Base-by-base conservation (phyloP, 352 stramenopile species). In the Sclerospora graminicola region DNA sequence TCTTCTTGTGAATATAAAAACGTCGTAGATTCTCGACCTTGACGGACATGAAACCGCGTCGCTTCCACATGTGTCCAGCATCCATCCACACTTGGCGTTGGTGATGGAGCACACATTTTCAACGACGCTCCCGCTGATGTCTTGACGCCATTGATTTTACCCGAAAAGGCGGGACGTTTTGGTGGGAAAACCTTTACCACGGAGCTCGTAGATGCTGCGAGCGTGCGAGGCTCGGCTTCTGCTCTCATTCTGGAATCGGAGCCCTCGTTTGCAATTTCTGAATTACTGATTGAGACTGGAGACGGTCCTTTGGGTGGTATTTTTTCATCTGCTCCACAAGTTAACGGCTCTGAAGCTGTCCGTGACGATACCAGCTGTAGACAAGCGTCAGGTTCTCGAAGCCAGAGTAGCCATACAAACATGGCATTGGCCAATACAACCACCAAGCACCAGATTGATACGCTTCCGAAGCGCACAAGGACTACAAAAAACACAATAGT, bases 31-130 rank as follows among this genome's bases (percentile, higher is more conserved):
- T n/a, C n/a, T n/a, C 16, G 42, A 75, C 78, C 78, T 70, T 85
- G 71, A 1, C 78, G 72, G n/a, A 90, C 75, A n/a, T 88, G 81
- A 34, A 87, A 90, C 3, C 73, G 68, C 13, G 70, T 83, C 4
- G 69, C 75, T 18, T 65, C 59, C 13, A 90, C 64, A 19, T 84
- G 69, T 3, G 70, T 60, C 78, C 78, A 90, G 45, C 64, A 83
- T 0, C 69, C 71, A 23, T 44, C 19, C 8, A 69, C 51, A 15
- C 53, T 66, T 19, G 67, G 60, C 1, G 48, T 47, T 14, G 61
- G 50, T 2, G 58, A 48, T 14, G 70, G 45, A 10, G 57, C 42
- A 39, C 71, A 84, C 55, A 72, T 61, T 33, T 60, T 68, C 15
- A 85, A 52, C 1, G 77, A 89, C 3, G 63, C 54, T 1, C 74